phyloP scores from a whole-genome alignment of 257 asterid species.

The Craterostigma plantagineum region DNA sequence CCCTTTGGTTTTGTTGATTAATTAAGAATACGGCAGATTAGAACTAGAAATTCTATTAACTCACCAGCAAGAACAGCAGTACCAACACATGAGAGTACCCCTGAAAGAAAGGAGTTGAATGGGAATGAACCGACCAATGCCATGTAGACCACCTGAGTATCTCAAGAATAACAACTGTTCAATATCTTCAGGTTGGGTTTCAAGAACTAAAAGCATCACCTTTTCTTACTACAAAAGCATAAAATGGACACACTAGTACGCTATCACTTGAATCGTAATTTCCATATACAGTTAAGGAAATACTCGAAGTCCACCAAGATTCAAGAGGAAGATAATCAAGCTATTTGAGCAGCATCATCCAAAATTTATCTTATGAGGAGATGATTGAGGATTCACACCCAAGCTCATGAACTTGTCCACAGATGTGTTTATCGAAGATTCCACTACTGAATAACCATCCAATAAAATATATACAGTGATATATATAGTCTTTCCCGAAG shows the following conservation, averaged over 20 bases:
- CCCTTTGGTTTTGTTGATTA: neutral
- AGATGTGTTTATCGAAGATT: too few species aligned
- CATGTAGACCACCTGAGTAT: constrained; percentile 65
- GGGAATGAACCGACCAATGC: constrained; percentile 90
- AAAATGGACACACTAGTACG: too few species aligned
- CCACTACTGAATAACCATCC: too few species aligned
- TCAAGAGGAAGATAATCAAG: too few species aligned
- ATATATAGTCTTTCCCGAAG: too few species aligned
- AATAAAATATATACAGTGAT: too few species aligned
- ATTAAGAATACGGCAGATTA: neutral
- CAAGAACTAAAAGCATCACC: constrained; percentile 2
- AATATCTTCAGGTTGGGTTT: constrained; percentile 1
- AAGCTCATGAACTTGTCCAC: too few species aligned
- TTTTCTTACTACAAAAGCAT: too few species aligned
- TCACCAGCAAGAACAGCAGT: constrained; percentile 96
- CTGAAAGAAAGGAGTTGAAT: constrained; percentile 93
- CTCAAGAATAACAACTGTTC: constrained; percentile 5
- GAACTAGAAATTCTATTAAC: constrained; percentile 3
- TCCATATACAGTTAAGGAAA: neutral
- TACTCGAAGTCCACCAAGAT: too few species aligned
- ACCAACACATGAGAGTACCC: constrained; percentile 89
- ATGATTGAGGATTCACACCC: too few species aligned
- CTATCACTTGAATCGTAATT: neutral
- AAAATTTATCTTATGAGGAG: too few species aligned
- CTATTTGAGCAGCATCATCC: too few species aligned